Percentiles rank a stretch among this genome's conserved stretches.
Evolutionary conservation across 148 eudicot species (phyloP).

Genomic region (Polygonum maritimum): DNA sequence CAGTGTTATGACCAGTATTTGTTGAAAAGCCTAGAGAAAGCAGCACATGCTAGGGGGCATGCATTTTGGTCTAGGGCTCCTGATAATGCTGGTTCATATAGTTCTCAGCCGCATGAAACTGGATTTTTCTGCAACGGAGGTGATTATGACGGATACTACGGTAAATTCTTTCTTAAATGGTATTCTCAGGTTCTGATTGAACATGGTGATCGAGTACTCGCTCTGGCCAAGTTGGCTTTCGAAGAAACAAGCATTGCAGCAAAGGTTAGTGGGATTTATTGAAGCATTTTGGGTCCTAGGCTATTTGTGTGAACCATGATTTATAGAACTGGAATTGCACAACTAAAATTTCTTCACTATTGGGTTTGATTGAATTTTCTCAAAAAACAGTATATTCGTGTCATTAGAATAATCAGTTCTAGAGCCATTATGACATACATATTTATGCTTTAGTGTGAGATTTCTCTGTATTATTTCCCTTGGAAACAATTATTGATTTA

Average conservation of each 20-base stretch:
- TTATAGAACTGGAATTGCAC: not conserved
- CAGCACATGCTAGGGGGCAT: slow-evolving; percentile 85
- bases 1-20: slow-evolving; percentile 96
- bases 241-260: slow-evolving; percentile 81
- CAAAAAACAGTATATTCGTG: not conserved
- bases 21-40: slow-evolving; percentile 74
- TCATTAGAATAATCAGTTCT: not conserved
- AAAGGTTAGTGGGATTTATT: slow-evolving; percentile 41
- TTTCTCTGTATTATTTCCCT: not conserved
- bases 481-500: not conserved
- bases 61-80: slow-evolving; percentile 87
- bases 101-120: slow-evolving; percentile 88
- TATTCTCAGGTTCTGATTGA: slow-evolving; percentile 83
- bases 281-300: not conserved
- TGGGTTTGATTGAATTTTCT: not conserved
- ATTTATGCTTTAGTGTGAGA: not conserved
- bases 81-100: slow-evolving; percentile 85
- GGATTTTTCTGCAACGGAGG: slow-evolving; percentile 97
- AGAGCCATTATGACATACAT: not conserved
- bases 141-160: slow-evolving; percentile 87
- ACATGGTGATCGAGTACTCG: slow-evolving; percentile 78
- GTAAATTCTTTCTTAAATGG: slow-evolving; percentile 93
- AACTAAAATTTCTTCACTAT: not conserved
- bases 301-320: not conserved
- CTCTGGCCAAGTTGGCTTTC: slow-evolving; percentile 77